A percentile compares a stretch with the other conserved stretches of the same genome.
phyloP scores from a whole-genome alignment of 768 basidiomycete species.

The Rubroboletus pulcherrimus region DNA sequence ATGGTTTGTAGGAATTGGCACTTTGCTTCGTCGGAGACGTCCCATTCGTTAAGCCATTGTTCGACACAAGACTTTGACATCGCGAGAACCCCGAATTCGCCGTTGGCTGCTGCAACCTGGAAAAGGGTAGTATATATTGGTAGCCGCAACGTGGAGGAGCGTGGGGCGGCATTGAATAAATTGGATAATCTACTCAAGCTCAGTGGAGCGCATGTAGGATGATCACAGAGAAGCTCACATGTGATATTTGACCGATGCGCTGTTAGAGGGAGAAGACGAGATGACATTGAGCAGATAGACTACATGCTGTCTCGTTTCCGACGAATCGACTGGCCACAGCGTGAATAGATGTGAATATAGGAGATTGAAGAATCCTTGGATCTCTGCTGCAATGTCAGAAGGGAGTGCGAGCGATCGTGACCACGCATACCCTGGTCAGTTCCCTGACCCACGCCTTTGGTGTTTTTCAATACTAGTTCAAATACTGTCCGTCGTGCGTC shows the following conservation, averaged over 20 bases:
- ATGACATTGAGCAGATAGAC: constrained; percentile 51
- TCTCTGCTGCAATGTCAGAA: constrained; percentile 44
- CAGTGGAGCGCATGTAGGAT: neutral
- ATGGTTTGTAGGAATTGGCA: constrained; percentile 62
- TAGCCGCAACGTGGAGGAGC: constrained; percentile 59
- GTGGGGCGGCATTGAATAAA: constrained; percentile 73
- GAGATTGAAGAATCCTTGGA: constrained; percentile 87
- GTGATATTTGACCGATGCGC: constrained; percentile 65
- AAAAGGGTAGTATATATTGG: constrained; percentile 62
- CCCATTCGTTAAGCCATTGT: constrained; percentile 78
- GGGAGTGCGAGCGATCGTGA: neutral
- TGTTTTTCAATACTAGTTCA: constrained; percentile 54
- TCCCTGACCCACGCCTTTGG: constrained; percentile 72
- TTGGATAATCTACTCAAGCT: constrained; percentile 60
- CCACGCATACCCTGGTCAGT: constrained; percentile 62
- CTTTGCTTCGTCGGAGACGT: constrained; percentile 58
- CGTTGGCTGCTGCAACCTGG: constrained; percentile 52
- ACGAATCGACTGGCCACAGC: constrained; percentile 51
- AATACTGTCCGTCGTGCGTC: constrained; percentile 52
- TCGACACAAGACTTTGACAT: constrained; percentile 61
- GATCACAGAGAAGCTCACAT: constrained; percentile 41
- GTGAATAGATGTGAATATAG: constrained; percentile 68
- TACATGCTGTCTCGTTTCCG: constrained; percentile 53
- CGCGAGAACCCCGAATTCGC: constrained; percentile 59
- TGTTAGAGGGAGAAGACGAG: constrained; percentile 50